A percentile compares a stretch with the other conserved stretches of the same genome.
Conservation (phyloP, 108 stramenopile species). For the Nannochloropsis salina region DNA sequence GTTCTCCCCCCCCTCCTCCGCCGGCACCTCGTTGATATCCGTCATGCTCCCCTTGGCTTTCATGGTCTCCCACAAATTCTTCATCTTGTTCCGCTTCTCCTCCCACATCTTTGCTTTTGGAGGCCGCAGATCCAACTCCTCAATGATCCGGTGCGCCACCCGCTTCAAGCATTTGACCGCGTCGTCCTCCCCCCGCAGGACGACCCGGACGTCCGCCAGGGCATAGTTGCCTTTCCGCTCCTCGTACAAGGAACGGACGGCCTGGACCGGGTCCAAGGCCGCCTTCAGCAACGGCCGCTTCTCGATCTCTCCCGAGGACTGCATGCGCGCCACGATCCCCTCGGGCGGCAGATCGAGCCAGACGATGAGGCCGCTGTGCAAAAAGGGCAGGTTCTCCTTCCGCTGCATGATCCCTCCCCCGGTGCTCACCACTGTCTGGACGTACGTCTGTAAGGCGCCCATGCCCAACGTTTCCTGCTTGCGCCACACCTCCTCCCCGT, state of each 20-base stretch:
- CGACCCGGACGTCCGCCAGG: not conserved
- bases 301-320: not conserved
- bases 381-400: not conserved
- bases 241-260: not conserved
- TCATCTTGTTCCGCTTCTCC: not conserved
- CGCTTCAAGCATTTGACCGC: not conserved
- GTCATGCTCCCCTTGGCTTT: not conserved
- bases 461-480: not conserved
- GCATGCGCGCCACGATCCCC: not conserved
- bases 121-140: not conserved
- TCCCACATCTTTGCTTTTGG: conserved; percentile 7
- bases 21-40: conserved; percentile 19
- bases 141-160: not conserved
- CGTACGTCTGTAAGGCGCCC: conserved; percentile 6
- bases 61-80: conserved; percentile 17
- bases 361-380: not conserved
- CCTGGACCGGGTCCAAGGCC: not conserved
- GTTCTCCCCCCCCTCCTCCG: conserved; percentile 7
- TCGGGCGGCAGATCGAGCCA: not conserved
- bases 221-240: not conserved
- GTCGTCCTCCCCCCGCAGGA: not conserved
- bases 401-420: conserved; percentile 12
- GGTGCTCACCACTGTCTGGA: conserved; percentile 17
- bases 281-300: not conserved
- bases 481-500: not conserved